Conservation (phyloP, 768 basidiomycete genomes). For the Boletus subcaerulescens region DNA sequence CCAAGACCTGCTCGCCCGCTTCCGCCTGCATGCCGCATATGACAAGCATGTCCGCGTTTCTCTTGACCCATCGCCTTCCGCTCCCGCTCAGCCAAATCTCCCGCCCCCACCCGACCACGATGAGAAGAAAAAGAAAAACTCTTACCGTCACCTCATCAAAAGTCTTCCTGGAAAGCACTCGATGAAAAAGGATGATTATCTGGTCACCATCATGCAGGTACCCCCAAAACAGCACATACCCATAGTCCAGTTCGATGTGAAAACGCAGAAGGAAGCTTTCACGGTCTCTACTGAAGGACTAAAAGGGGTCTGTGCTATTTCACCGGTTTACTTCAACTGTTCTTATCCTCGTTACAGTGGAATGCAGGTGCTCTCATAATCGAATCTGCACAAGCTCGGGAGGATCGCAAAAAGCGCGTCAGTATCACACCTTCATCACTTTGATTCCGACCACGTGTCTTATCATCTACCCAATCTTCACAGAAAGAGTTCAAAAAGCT, state of each 20-base stretch:
- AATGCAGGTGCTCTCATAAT: constrained; percentile 57
- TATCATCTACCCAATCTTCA: constrained; percentile 3
- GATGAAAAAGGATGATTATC: constrained; percentile 74
- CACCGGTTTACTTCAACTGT: neutral
- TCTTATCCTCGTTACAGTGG: constrained; percentile 48
- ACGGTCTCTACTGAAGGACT: constrained; percentile 67
- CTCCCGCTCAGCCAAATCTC: constrained; percentile 32
- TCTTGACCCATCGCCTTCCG: constrained; percentile 28
- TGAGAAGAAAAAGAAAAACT: constrained; percentile 73
- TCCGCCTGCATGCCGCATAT: constrained; percentile 70
- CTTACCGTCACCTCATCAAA: constrained; percentile 74
- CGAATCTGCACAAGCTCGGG: constrained; percentile 71
- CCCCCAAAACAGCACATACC: constrained; percentile 69
- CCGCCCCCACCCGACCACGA: constrained; percentile 52
- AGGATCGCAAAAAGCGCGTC: constrained; percentile 76
- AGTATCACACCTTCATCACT: constrained; percentile 28
- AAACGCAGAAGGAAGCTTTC: constrained; percentile 72
- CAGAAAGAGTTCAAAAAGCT: constrained; percentile 74
- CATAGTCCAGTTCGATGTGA: constrained; percentile 60
- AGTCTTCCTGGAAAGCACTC: constrained; percentile 78
- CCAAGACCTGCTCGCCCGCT: constrained; percentile 73
- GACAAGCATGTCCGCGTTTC: constrained; percentile 75
- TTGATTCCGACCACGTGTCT: constrained; percentile 12
- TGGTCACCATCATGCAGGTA: constrained; percentile 59
- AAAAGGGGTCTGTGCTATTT: constrained; percentile 57